A percentile compares a stretch with the other conserved stretches of the same genome.
Evolutionary conservation across 805 yeast genomes (phyloP).

Genomic region (Saturnispora ahearnii): DNA sequence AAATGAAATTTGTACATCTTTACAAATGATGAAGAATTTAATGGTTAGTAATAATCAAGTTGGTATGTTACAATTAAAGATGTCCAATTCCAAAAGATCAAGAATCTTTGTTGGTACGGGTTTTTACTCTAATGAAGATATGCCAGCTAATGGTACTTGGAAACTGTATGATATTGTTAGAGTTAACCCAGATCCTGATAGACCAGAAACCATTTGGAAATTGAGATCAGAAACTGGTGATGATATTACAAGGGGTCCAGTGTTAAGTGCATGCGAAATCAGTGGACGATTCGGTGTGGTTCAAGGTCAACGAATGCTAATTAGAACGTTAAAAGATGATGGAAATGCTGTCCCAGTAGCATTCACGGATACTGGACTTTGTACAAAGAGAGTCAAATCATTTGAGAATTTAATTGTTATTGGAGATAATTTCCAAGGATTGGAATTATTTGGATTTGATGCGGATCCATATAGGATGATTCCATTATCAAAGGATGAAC

Average conservation of each 20-base stretch:
- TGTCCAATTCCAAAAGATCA: constrained; percentile 22
- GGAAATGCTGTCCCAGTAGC: constrained; percentile 89
- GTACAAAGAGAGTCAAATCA: constrained; percentile 69
- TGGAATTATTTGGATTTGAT: constrained; percentile 81
- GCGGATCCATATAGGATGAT: constrained; percentile 91
- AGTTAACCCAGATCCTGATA: constrained; percentile 82
- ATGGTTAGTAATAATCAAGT: constrained; percentile 15
- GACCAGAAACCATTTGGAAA: constrained; percentile 74
- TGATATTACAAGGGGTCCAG: constrained; percentile 79
- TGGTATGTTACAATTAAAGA: constrained; percentile 33
- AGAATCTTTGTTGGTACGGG: constrained; percentile 76
- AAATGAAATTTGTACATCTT: constrained; percentile 54
- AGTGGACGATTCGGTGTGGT: constrained; percentile 76
- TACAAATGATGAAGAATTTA: constrained; percentile 46
- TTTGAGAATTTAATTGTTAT: constrained; percentile 73
- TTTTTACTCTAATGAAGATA: constrained; percentile 66
- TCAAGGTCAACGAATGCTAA: constrained; percentile 76
- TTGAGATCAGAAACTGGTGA: constrained; percentile 54
- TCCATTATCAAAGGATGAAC: constrained; percentile 63
- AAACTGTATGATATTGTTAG: constrained; percentile 66
- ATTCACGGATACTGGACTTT: constrained; percentile 77
- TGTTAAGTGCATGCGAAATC: constrained; percentile 64
- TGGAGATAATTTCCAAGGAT: constrained; percentile 72
- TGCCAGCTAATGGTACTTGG: constrained; percentile 70
- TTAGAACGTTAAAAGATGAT: constrained; percentile 69